These are phyloP conservation scores for Mariannaea sp. DNA, from an alignment of 2,329 filamentous ascomycete genomes.

Conservation along the genomic window DNA sequence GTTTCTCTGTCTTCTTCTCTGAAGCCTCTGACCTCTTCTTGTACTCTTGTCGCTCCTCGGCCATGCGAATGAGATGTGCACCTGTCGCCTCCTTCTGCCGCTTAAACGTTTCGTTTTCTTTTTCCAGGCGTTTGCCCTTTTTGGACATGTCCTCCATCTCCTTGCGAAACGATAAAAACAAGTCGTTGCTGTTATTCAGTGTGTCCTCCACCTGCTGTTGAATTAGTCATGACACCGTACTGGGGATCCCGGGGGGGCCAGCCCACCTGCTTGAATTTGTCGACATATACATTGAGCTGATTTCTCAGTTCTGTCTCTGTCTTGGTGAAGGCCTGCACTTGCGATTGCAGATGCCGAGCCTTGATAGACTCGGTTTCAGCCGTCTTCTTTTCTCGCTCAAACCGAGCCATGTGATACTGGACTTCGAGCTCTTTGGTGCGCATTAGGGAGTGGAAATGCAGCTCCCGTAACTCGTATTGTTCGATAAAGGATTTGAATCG, in stretches of 20 bases:
- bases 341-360: constrained; percentile 82
- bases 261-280: constrained; percentile 98
- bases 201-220: constrained; percentile 87
- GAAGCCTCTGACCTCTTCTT: constrained; percentile 64
- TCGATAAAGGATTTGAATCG: constrained; percentile 95
- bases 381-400: constrained; percentile 86
- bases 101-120: constrained; percentile 90
- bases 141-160: constrained; percentile 99
- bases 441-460: constrained; percentile 90
- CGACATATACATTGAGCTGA: constrained; percentile 97
- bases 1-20: constrained; percentile 81
- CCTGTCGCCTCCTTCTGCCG: constrained; percentile 93
- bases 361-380: constrained; percentile 81
- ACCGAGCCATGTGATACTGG: constrained; percentile 85
- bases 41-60: constrained; percentile 86
- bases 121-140: constrained; percentile 95
- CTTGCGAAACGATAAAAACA: constrained; percentile 95
- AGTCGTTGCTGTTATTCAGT: constrained; percentile 95
- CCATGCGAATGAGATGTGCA: constrained; percentile 95
- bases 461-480: constrained; percentile 92
- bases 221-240: constrained; percentile 35
- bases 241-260: constrained; percentile 8
- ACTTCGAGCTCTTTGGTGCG: constrained; percentile 96
- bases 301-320: constrained; percentile 92
- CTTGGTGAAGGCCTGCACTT: constrained; percentile 94